Percentiles rank a stretch among this genome's conserved stretches.
Conservation (phyloP, 2,329 filamentous ascomycete genomes). For the Aureobasidium sp. region DNA sequence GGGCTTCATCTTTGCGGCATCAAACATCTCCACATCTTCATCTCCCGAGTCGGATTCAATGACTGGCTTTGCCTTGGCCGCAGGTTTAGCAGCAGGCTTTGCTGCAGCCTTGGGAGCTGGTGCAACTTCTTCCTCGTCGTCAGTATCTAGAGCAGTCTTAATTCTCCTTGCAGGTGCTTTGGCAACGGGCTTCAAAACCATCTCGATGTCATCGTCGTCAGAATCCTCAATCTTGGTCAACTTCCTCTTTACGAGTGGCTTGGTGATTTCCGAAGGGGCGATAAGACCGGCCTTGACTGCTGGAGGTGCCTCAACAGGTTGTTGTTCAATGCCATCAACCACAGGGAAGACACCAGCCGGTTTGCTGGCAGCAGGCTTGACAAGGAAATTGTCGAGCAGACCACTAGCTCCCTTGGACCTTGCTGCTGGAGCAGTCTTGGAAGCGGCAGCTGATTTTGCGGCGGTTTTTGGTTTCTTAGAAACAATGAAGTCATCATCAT, state of each 20-base stretch:
- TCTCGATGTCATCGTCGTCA: slow-evolving; percentile 31
- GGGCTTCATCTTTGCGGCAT: slow-evolving; percentile 33
- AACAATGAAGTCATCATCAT: slow-evolving; percentile 47
- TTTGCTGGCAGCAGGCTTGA: slow-evolving; percentile 30
- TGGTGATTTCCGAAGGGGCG: slow-evolving; percentile 2
- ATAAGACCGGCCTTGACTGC: slow-evolving; percentile 21
- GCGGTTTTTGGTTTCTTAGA: slow-evolving; percentile 35
- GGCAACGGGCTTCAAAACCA: not conserved
- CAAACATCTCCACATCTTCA: slow-evolving; percentile 42
- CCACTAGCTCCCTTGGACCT: slow-evolving; percentile 17
- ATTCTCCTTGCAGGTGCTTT: slow-evolving; percentile 22
- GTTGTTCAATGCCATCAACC: slow-evolving; percentile 29
- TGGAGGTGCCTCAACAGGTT: slow-evolving; percentile 24
- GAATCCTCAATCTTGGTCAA: slow-evolving; percentile 22
- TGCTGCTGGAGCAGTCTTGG: slow-evolving; percentile 16
- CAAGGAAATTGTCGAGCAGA: slow-evolving; percentile 10
- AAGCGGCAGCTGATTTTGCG: slow-evolving; percentile 23
- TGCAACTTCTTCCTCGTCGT: slow-evolving; percentile 32
- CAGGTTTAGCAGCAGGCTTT: slow-evolving; percentile 27
- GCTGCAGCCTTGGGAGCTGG: slow-evolving; percentile 29
- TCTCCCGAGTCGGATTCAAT: slow-evolving; percentile 21
- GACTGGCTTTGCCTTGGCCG: slow-evolving; percentile 17
- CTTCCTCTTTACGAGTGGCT: slow-evolving; percentile 24
- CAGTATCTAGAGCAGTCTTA: slow-evolving; percentile 36
- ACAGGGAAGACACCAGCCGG: slow-evolving; percentile 24